A percentile compares a stretch with the other conserved stretches of the same genome.
These are phyloP conservation scores for Saturnispora serradocipensis DNA, from an alignment of 805 yeast species.

Conservation along the genomic window DNA sequence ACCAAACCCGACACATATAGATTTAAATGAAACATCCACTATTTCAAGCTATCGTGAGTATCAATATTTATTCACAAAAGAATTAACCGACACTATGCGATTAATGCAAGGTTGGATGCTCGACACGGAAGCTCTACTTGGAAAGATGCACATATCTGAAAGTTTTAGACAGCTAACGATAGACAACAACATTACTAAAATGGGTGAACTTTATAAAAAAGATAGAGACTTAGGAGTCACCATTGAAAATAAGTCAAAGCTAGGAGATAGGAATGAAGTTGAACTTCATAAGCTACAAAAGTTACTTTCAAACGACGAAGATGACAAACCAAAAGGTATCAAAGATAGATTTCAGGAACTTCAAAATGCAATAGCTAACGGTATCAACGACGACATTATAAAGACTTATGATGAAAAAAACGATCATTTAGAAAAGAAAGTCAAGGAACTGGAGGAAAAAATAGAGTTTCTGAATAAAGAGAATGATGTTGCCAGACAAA, in stretches of 20 bases:
- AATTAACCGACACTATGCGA: conserved; percentile 28
- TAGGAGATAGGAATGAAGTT: conserved; percentile 24
- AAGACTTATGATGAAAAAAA: not conserved
- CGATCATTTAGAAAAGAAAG: conserved; percentile 9
- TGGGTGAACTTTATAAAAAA: conserved; percentile 34
- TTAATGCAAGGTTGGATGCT: conserved; percentile 21
- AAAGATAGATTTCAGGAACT: conserved; percentile 9
- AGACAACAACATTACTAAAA: conserved; percentile 32
- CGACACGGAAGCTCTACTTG: conserved; percentile 17
- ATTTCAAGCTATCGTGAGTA: conserved; percentile 19
- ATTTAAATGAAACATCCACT: conserved; percentile 1
- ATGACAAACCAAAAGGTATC: not conserved
- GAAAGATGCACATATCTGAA: conserved; percentile 26
- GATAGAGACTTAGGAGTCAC: conserved; percentile 27
- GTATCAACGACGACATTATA: not conserved
- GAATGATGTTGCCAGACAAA: conserved; percentile 27
- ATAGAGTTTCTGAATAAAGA: conserved; percentile 12
- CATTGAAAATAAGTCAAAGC: conserved; percentile 22
- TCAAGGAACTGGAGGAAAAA: conserved; percentile 9
- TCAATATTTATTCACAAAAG: conserved; percentile 30
- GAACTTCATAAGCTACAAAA: conserved; percentile 17
- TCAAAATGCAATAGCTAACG: not conserved
- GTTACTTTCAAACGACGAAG: conserved; percentile 12
- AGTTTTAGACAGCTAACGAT: conserved; percentile 32
- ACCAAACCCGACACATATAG: not conserved